Evolutionary conservation across 1,139 yeast species (phyloP), one percentile per base, ranked within the genome.

Genomic region (Pneumocystis carinii): DNA sequence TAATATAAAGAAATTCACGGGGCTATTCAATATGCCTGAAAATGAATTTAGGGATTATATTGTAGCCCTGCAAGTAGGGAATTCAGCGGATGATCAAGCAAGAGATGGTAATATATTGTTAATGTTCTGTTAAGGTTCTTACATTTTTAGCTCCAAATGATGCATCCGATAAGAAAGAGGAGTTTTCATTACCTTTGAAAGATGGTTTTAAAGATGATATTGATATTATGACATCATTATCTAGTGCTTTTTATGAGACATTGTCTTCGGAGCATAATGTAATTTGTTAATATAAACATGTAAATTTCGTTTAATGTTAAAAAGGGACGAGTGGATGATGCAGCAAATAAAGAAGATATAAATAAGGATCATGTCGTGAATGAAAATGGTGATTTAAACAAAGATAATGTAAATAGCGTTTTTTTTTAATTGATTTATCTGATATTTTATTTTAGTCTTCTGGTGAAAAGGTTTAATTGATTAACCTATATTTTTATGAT

Each of bases 1-100:
- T 67, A 95, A 37, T 37, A 37, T 57, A 27, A 48, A 48, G 32
- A 48, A 24, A 19, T 48, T 48, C 27, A 15, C 55, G n/a, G 55
- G 55, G 29, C 3, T 27, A 29, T 48, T 29, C 10, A 12, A 48
- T 24, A 48, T 48, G 55, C 27, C 55, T 15, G 55, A 48, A 24
- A 19, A 48, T 6, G 55, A 48, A 6, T 48, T 24, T 17, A 48
- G 55, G 55, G 55, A 48, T 48, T 48, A 48, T 24, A 48, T 48
- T 48, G 55, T 48, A 24, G 55, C 32, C 27, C 24, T 48, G n/a
- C 55, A 48, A 19, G 27, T 48, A 19, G 32, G 29, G 12, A 48
- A 48, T 48, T 24, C 27, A 2, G 6, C 2, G 29, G n/a, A 48
- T 24, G 27, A 15, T 48, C 32, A 48, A 48, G 19, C 27, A 48